These are phyloP conservation scores for Xanthoconium separans DNA, from an alignment of 1,284 basidiomycete genomes.

Conservation along the genomic window DNA sequence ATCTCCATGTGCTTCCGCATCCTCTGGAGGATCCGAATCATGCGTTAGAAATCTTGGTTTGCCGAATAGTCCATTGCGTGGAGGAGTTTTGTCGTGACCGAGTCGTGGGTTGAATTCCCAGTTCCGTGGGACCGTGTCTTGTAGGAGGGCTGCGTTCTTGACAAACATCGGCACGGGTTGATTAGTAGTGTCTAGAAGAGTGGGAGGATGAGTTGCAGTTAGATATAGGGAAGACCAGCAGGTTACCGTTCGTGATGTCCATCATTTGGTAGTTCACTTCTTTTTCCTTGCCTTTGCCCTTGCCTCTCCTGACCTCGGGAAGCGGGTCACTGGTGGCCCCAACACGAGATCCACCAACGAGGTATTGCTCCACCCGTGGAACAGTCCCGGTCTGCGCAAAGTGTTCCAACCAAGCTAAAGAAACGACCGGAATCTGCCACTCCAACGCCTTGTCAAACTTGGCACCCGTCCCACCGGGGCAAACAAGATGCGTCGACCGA, in stretches of 20 bases:
- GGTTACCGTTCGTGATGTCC: constrained; percentile 37
- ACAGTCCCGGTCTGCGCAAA: constrained; percentile 50
- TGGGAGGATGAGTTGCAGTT: neutral
- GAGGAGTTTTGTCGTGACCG: neutral
- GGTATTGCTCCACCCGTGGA: constrained; percentile 25
- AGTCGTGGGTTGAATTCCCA: neutral
- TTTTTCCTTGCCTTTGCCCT: constrained; percentile 34
- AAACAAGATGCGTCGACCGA: constrained; percentile 68
- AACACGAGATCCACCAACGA: constrained; percentile 15
- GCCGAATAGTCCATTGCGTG: constrained; percentile 16
- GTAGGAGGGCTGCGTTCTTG: constrained; percentile 21
- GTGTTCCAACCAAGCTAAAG: constrained; percentile 58
- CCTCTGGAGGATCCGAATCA: constrained; percentile 21
- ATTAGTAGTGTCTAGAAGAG: constrained; percentile 1
- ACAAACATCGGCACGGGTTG: constrained; percentile 19
- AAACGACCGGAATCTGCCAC: constrained; percentile 66
- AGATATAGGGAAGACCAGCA: neutral
- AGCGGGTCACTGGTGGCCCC: neutral
- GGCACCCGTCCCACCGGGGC: constrained; percentile 60
- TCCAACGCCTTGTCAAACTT: constrained; percentile 74
- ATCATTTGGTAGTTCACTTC: constrained; percentile 29
- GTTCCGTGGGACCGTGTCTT: constrained; percentile 8
- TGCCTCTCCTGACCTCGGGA: constrained; percentile 5
- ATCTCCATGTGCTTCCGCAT: neutral
- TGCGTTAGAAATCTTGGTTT: constrained; percentile 18